Conservation (phyloP, 106 monocot genomes). For the Dendrobium catenatum region DNA sequence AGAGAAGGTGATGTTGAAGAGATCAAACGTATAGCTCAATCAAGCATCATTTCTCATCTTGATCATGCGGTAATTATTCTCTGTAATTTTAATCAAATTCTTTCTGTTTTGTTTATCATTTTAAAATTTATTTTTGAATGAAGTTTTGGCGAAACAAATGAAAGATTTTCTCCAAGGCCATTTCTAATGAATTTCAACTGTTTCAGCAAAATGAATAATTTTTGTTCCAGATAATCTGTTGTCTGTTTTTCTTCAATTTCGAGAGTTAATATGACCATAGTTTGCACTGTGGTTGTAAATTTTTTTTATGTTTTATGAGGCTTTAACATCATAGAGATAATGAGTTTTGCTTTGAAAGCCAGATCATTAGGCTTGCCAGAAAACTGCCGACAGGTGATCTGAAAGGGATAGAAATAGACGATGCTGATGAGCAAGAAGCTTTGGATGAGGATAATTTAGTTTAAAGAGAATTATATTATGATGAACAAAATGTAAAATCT, state of each 20-base stretch:
- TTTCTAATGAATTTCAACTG: neutral
- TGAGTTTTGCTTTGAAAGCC: constrained; percentile 6
- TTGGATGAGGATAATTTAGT: constrained; percentile 86
- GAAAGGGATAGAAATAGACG: constrained; percentile 35
- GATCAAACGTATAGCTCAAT: constrained; percentile 62
- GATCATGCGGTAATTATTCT: constrained; percentile 72
- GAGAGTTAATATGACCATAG: no score
- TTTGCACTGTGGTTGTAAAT: no score
- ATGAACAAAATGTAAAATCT: neutral
- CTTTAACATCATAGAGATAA: no score
- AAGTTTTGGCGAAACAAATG: neutral
- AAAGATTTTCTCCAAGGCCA: neutral
- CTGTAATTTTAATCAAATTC: neutral
- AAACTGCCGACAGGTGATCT: constrained; percentile 88
- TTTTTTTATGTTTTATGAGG: no score
- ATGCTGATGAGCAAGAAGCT: constrained; percentile 26
- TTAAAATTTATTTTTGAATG: neutral
- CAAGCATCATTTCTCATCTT: constrained; percentile 63
- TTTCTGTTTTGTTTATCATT: neutral
- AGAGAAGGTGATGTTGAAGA: constrained; percentile 79
- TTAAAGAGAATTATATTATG: constrained; percentile 11
- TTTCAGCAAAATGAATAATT: no score
- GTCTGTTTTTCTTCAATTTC: no score
- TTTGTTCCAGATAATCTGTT: no score
- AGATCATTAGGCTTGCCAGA: constrained; percentile 86